Evolutionary conservation across 78 protist species (phyloP).

Genomic region (Speleostelium caveatum): DNA sequence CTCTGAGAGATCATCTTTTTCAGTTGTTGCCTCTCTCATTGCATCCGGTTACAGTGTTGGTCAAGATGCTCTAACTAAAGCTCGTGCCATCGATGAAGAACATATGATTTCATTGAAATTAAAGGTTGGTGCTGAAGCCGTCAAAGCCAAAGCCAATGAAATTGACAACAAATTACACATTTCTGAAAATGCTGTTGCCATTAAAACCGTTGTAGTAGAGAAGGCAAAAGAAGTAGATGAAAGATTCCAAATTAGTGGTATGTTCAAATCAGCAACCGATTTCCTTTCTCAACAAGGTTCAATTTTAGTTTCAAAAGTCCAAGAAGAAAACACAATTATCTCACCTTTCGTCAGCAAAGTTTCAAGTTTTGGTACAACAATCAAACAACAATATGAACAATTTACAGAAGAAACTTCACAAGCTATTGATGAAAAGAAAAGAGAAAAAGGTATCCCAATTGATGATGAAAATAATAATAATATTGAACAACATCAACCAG

Average conservation of each 20-base stretch:
- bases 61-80: slow-evolving; percentile 60
- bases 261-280: slow-evolving; percentile 64
- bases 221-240: slow-evolving; percentile 76
- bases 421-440: slow-evolving; percentile 73
- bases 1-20: slow-evolving; percentile 60
- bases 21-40: slow-evolving; percentile 78
- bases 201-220: slow-evolving; percentile 53
- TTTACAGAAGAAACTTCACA: slow-evolving; percentile 35
- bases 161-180: slow-evolving; percentile 73
- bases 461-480: neutral
- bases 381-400: slow-evolving; percentile 48
- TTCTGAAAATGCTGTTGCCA: slow-evolving; percentile 72
- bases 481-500: neutral
- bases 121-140: slow-evolving; percentile 76
- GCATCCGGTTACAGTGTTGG: slow-evolving; percentile 84
- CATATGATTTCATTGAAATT: slow-evolving; percentile 53
- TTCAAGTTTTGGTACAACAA: slow-evolving; percentile 16
- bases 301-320: neutral
- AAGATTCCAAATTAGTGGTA: slow-evolving; percentile 79
- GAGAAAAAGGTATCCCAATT: slow-evolving; percentile 39
- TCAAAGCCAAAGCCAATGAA: slow-evolving; percentile 72
- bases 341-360: slow-evolving; percentile 18
- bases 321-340: slow-evolving; percentile 40
- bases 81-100: slow-evolving; percentile 76
- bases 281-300: slow-evolving; percentile 32